phyloP scores from a whole-genome alignment of 192 early-diverging fungal genomes.

The Linnemannia exigua region DNA sequence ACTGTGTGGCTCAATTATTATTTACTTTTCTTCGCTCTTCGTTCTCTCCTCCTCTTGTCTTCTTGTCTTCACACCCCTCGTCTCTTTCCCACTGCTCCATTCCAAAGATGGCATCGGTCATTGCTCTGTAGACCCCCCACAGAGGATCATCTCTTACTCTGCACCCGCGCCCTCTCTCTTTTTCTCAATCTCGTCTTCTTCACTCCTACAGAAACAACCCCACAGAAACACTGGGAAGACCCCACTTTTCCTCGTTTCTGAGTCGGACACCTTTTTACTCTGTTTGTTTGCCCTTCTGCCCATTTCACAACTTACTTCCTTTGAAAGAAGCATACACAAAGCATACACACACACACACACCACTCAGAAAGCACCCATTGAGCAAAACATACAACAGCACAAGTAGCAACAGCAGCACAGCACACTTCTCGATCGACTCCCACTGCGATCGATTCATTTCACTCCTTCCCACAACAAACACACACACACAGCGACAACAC shows the following conservation, averaged over 20 bases:
- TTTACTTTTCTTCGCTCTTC: constrained; percentile 4
- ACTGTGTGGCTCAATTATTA: too few species aligned
- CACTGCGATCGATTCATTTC: background rate
- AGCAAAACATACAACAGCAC: background rate
- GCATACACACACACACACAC: background rate
- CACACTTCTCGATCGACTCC: background rate
- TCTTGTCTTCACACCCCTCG: constrained; percentile 3
- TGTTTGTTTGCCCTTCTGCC: background rate
- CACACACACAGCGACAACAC: background rate
- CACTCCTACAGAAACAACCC: background rate
- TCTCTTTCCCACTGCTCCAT: background rate
- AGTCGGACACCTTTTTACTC: constrained; percentile 3
- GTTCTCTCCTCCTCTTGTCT: background rate
- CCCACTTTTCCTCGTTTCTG: constrained; percentile 16
- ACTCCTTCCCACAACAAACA: background rate
- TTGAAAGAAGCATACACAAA: background rate
- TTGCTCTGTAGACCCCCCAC: constrained; percentile 20
- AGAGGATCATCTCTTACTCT: background rate
- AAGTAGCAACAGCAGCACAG: too few species aligned
- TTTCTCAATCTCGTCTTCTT: background rate
- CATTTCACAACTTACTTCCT: background rate
- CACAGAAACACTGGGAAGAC: background rate
- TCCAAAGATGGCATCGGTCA: constrained; percentile 29
- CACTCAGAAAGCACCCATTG: constrained; percentile 9
- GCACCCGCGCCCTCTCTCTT: background rate